Base-by-base conservation (phyloP, 176 grass and related monocot genomes). In the Chrysopogon serrulatus region DNA sequence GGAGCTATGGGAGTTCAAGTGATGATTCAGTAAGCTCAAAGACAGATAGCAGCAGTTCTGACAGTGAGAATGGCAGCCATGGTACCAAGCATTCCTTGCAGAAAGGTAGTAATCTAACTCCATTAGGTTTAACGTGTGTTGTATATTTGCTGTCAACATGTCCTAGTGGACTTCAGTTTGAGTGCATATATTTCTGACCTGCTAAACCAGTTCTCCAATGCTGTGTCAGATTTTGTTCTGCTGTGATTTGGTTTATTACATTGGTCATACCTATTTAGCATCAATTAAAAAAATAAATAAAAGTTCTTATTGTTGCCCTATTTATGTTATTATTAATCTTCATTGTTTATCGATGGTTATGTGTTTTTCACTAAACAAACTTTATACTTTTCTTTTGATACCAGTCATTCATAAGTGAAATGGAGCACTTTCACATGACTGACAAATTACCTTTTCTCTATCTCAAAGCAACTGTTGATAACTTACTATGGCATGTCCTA, bases 1-100 rank as follows among this genome's bases (percentile, higher is more conserved):
- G 93, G 71, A 88, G 87, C 37, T 83, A 86, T 62, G 75, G 34
- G 40, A 83, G 79, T 79, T 90, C 85, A 35, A 95, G 90, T 88
- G 82, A 86, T 68, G 79, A 84, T 73, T 92, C 90, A 39, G 40
- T 83, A 78, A 88, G 82, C 77, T 89, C 76, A 67, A 85, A 74
- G 76, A 82, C 87, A 62, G 81, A 56, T 19, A 44, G 42, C 77
- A 90, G 79, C 28, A 84, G 87, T 75, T 86, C 87, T 80, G 93
- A 86, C 23, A 54, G 65, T 88, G 87, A 82, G 86, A 90, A 35
- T 59, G 63, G 28, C 60, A 66, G 36, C 11, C 49, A 27, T 57
- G 70, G 3, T 47, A 65, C 68, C 69, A 94, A 85, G 42, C 62
- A 24, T 75, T 80, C 56, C 10, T 67, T 31, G 23, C 88, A 66